These are phyloP conservation scores for Monosporascus sp. DNA, from an alignment of 2,329 filamentous ascomycete genomes.

Conservation along the genomic window DNA sequence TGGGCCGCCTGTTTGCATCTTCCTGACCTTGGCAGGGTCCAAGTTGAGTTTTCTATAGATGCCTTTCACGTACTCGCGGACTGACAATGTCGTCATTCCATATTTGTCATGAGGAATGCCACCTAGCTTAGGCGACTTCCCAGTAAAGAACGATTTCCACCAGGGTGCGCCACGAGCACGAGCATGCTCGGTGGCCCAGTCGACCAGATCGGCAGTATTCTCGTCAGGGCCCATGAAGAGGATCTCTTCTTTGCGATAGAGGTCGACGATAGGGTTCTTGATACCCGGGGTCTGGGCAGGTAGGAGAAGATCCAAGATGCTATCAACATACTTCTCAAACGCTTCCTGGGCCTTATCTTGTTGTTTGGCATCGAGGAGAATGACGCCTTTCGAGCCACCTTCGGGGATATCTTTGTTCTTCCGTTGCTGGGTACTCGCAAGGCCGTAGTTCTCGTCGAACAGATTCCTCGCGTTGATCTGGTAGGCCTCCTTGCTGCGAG, in stretches of 20 bases:
- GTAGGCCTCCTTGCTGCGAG: constrained; percentile 91
- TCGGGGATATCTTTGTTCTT: constrained; percentile 99
- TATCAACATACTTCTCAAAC: constrained; percentile 99
- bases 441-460: constrained; percentile 98
- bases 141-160: constrained; percentile 99
- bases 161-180: constrained; percentile 81
- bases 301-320: constrained; percentile 89
- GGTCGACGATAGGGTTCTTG: constrained; percentile 96
- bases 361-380: constrained; percentile 87
- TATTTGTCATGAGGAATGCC: constrained; percentile 95
- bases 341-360: constrained; percentile 89
- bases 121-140: constrained; percentile 91
- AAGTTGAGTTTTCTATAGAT: constrained; percentile 96
- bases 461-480: constrained; percentile 92
- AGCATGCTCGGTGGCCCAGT: constrained; percentile 98
- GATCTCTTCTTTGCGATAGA: constrained; percentile 93
- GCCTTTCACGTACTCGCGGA: constrained; percentile 91
- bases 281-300: constrained; percentile 89
- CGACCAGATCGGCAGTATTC: constrained; percentile 94
- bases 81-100: constrained; percentile 95
- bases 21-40: constrained; percentile 76
- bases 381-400: constrained; percentile 95
- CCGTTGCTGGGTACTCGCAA: constrained; percentile 96
- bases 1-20: constrained; percentile 96
- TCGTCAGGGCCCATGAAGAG: constrained; percentile 98